These are phyloP conservation scores for Alternaria novae-zelandiae DNA, from an alignment of 2,329 filamentous ascomycete species.

Conservation along the genomic window DNA sequence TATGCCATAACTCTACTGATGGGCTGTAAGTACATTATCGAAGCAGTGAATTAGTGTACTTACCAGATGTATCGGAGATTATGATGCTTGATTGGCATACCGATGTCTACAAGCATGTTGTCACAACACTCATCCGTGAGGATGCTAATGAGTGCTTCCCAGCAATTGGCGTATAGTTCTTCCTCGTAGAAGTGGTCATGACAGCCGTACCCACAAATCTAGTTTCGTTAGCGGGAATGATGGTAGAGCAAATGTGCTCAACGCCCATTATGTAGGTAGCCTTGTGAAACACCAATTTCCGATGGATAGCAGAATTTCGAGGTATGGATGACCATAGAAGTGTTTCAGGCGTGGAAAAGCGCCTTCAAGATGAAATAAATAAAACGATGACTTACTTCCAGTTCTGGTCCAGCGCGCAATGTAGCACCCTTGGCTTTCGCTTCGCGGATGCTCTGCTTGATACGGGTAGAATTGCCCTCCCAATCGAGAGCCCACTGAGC, in stretches of 20 bases:
- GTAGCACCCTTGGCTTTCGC: constrained; percentile 45
- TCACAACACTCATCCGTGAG: constrained; percentile 66
- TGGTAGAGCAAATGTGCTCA: constrained; percentile 43
- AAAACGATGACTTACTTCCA: constrained; percentile 49
- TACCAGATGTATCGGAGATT: constrained; percentile 63
- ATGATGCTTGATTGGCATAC: constrained; percentile 61
- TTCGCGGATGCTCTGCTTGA: background rate
- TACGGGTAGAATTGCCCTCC: background rate
- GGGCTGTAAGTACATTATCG: background rate
- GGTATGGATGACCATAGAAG: background rate
- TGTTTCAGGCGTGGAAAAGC: background rate
- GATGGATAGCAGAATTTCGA: background rate
- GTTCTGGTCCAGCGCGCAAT: constrained; percentile 45
- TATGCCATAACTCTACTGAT: constrained; percentile 65
- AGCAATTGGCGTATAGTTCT: constrained; percentile 25
- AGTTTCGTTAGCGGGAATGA: background rate
- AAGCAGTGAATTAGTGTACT: accelerated
- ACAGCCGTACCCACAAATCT: background rate
- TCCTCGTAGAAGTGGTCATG: constrained; percentile 63
- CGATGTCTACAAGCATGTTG: constrained; percentile 58
- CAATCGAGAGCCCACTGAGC: background rate
- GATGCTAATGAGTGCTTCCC: constrained; percentile 68
- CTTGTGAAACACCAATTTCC: background rate
- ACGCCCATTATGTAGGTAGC: background rate
- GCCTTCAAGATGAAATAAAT: background rate